These are phyloP conservation scores for Harringtonia aguacate DNA, from an alignment of 2,329 filamentous ascomycete species.

Conservation along the genomic window DNA sequence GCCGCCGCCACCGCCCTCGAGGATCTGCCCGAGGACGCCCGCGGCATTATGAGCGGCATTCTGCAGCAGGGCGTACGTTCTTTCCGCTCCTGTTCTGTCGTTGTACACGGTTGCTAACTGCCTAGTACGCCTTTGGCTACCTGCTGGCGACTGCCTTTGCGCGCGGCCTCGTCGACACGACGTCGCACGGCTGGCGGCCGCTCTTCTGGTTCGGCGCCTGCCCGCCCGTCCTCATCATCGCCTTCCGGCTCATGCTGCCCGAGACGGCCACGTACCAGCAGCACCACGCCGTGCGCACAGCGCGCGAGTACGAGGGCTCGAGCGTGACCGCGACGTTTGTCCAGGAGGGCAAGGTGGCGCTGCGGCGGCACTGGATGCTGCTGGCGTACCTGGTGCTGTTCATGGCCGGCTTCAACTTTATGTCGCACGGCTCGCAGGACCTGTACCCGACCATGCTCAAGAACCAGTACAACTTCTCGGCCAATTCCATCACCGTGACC, in stretches of 20 bases:
- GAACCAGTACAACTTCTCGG: conserved; percentile 14
- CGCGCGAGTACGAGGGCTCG: conserved; percentile 45
- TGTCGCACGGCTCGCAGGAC: conserved; percentile 62
- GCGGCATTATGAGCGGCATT: conserved; percentile 74
- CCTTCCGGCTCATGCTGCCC: conserved; percentile 13
- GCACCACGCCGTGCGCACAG: conserved; percentile 18
- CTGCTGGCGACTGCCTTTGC: conserved; percentile 13
- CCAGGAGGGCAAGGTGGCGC: conserved; percentile 55
- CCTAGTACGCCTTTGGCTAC: conserved; percentile 38
- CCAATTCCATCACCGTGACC: conserved; percentile 19
- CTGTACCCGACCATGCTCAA: conserved; percentile 66
- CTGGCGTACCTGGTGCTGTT: conserved; percentile 72
- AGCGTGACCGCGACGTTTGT: conserved; percentile 57
- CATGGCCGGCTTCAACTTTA: conserved; percentile 84
- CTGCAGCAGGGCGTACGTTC: conserved; percentile 58
- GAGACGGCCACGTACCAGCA: conserved; percentile 12
- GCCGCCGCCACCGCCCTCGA: conserved; percentile 70
- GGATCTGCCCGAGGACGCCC: conserved; percentile 43
- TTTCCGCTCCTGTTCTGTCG: background rate
- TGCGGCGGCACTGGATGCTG: conserved; percentile 70
- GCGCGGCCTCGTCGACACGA: conserved; percentile 49
- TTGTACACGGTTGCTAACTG: background rate
- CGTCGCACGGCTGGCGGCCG: conserved; percentile 57
- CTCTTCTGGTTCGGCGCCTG: conserved; percentile 65
- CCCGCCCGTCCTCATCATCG: conserved; percentile 40